Evolutionary conservation across 2,329 filamentous ascomycete species (phyloP).

Genomic region (Ramichloridium luteum): DNA sequence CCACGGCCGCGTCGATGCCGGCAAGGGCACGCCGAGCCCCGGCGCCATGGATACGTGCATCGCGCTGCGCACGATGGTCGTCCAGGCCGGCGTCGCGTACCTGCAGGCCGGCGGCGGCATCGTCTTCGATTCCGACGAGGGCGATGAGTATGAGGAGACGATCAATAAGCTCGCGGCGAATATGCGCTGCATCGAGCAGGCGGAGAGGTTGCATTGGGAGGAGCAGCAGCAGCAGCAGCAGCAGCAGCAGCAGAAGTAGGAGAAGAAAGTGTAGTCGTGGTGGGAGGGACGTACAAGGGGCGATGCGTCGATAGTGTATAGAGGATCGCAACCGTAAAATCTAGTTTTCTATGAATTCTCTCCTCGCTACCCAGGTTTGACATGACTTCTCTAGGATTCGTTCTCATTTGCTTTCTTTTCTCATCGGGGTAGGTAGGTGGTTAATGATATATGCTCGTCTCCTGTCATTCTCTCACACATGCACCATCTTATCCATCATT

Average conservation of each 20-base stretch:
- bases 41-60: constrained; percentile 87
- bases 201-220: constrained; percentile 56
- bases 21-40: constrained; percentile 49
- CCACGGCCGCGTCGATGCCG: constrained; percentile 56
- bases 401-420: too few species aligned
- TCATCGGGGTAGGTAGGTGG: too few species aligned
- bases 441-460: too few species aligned
- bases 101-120: constrained; percentile 82
- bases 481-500: neutral
- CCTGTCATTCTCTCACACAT: too few species aligned
- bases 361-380: too few species aligned
- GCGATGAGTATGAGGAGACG: constrained; percentile 90
- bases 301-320: too few species aligned
- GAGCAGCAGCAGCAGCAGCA: constrained; percentile 31
- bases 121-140: constrained; percentile 82
- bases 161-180: constrained; percentile 92
- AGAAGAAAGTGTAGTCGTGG: too few species aligned
- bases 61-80: constrained; percentile 79
- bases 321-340: too few species aligned
- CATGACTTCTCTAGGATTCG: too few species aligned
- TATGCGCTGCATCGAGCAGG: constrained; percentile 74
- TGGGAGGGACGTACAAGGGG: too few species aligned
- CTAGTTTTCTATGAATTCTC: too few species aligned
- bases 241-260: too few species aligned
- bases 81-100: constrained; percentile 84